phyloP scores from a whole-genome alignment of 2,329 filamentous ascomycete species.

The Mycosphaerella sp. region DNA sequence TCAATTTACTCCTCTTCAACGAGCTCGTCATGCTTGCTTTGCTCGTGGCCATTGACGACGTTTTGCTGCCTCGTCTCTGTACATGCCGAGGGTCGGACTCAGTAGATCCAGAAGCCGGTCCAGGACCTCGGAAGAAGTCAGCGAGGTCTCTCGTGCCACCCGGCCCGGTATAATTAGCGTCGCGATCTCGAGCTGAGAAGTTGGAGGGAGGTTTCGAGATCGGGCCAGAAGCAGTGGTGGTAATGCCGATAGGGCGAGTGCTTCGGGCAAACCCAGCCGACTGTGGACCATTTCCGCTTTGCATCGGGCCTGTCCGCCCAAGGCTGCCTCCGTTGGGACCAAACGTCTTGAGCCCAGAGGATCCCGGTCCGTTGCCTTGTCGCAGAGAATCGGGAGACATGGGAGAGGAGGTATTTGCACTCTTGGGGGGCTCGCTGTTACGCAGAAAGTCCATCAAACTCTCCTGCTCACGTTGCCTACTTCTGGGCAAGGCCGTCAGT shows the following conservation, averaged over 20 bases:
- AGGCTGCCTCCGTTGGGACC: conserved; percentile 18
- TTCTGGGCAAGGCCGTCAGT: conserved; percentile 41
- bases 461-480: conserved; percentile 47
- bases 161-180: conserved; percentile 4
- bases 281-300: conserved; percentile 11
- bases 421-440: conserved; percentile 57
- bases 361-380: conserved; percentile 3
- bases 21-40: conserved; percentile 8
- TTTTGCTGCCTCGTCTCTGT: conserved; percentile 1
- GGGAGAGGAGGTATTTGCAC: not conserved
- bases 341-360: conserved; percentile 11
- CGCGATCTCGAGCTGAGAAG: conserved; percentile 12
- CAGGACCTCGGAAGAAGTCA: conserved; percentile 16
- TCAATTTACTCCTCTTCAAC: conserved; percentile 3
- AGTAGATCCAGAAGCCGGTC: conserved; percentile 4
- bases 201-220: conserved; percentile 12
- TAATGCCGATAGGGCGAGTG: conserved; percentile 10
- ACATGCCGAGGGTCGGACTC: not conserved
- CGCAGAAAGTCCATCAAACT: conserved; percentile 67
- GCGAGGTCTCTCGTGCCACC: conserved; percentile 18
- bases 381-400: not conserved
- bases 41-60: conserved; percentile 3
- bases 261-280: not conserved
- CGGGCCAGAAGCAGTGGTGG: conserved; percentile 14
- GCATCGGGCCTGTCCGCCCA: conserved; percentile 13